These are phyloP conservation scores for Taphrina confusa DNA, from an alignment of 1,139 yeast species.

Conservation along the genomic window DNA sequence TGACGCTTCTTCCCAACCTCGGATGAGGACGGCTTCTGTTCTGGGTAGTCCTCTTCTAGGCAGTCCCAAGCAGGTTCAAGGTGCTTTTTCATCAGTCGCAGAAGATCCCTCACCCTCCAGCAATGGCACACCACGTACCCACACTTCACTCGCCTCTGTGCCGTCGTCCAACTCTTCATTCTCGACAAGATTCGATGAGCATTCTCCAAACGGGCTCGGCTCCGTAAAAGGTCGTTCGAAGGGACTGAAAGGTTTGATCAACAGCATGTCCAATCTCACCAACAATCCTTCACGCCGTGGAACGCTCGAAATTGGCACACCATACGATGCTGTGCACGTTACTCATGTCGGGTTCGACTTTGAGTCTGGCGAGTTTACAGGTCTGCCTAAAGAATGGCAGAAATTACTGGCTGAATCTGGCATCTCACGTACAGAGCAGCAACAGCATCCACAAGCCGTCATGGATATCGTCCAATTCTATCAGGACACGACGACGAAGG, in stretches of 20 bases:
- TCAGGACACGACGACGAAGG: constrained; percentile 42
- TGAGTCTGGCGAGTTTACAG: constrained; percentile 83
- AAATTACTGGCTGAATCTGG: constrained; percentile 79
- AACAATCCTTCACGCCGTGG: constrained; percentile 4
- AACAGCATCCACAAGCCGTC: constrained; percentile 90
- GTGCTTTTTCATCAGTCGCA: neutral
- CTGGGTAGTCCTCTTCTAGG: constrained; percentile 11
- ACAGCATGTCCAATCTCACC: constrained; percentile 16
- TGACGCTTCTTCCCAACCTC: neutral
- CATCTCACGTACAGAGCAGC: constrained; percentile 78
- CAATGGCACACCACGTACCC: neutral
- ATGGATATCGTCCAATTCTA: constrained; percentile 89
- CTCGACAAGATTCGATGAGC: neutral
- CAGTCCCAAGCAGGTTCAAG: neutral
- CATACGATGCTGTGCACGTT: constrained; percentile 85
- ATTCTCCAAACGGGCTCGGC: neutral
- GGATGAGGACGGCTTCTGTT: constrained; percentile 8
- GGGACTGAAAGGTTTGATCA: constrained; percentile 24
- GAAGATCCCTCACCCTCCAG: neutral
- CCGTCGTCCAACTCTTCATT: neutral
- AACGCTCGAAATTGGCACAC: constrained; percentile 70
- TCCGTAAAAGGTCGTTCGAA: neutral
- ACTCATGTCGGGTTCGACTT: constrained; percentile 89
- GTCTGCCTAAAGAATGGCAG: constrained; percentile 92
- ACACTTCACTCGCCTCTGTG: neutral